Evolutionary conservation across 2,329 filamentous ascomycete species (phyloP), one percentile per base, ranked within the genome.

Genomic region (Sporothrix humicola): DNA sequence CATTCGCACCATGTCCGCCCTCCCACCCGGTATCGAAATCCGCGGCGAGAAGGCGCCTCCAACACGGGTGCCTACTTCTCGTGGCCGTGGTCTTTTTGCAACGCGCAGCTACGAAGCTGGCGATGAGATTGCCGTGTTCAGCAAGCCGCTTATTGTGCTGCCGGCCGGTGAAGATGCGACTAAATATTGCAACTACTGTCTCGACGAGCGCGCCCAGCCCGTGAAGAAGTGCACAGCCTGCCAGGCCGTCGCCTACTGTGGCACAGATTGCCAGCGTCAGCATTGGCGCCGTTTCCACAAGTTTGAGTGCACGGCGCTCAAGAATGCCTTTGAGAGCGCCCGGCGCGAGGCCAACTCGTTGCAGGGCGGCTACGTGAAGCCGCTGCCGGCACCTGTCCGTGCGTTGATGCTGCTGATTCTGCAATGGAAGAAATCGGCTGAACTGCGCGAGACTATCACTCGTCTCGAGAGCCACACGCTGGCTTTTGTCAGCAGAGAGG

Each of bases 271-370:
- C 80, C 89, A 91, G 80, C 81, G 81, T 31, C 81, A 83, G 1
- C 85, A 87, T 78, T 91, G 89, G 88, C 79, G 79, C 8, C 78
- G 79, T 1, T 81, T 83, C 56, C 89, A 91, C 80, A 83, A 84
- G 77, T 80, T 80, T 63, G 89, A 91, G 81, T 91, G 89, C 82
- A 80, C 80, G 42, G 79, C 82, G 46, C 82, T 86, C 74, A 77
- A 79, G 76, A 83, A 81, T 66, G 82, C 85, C 23, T 78, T 63
- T 50, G 78, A 79, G 61, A 69, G 70, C n/a, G 71, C 59, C 3
- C 31, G 31, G 31, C 31, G 31, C 31, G 31, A 37, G 31, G 31
- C 31, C 31, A 37, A 37, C 31, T 37, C 31, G 31, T 7, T 37
- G 31, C 31, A 37, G 7, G 44, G 59, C 0, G 50, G 13, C 13